A percentile compares a stretch with the other conserved stretches of the same genome.
These are phyloP conservation scores for Byssochlamys sp. DNA, from an alignment of 2,329 filamentous ascomycete genomes.

Conservation along the genomic window DNA sequence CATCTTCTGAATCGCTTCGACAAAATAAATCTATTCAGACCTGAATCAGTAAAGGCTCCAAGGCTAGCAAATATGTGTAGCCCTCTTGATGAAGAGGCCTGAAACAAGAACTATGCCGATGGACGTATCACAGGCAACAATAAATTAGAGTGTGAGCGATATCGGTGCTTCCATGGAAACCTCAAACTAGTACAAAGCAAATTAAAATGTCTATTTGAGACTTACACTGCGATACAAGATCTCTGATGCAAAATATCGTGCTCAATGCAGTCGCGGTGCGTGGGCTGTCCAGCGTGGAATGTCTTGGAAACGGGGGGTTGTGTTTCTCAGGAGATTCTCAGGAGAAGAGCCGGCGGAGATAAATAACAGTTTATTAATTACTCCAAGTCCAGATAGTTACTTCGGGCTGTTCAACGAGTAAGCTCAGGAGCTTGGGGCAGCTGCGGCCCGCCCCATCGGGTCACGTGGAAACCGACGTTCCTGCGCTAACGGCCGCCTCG, in stretches of 20 bases:
- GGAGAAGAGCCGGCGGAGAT: neutral
- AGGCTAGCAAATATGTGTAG: too few relatives aligned
- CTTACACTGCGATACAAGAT: neutral
- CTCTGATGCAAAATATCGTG: neutral
- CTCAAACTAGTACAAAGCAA: neutral
- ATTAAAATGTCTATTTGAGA: neutral
- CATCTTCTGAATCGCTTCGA: neutral
- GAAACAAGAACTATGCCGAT: neutral
- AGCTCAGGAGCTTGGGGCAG: neutral
- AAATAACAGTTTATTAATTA: neutral
- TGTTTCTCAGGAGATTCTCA: neutral
- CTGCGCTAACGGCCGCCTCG: neutral
- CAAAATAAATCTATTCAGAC: neutral
- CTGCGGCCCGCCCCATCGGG: neutral
- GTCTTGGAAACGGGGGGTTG: neutral
- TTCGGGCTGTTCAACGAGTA: neutral
- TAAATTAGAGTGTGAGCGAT: neutral
- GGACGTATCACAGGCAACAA: neutral
- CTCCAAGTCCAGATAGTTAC: neutral
- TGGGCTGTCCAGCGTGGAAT: neutral
- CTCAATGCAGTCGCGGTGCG: neutral
- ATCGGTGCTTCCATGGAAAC: neutral
- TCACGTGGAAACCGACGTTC: constrained; percentile 4
- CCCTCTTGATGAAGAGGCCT: neutral
- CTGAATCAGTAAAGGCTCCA: neutral